phyloP scores from a whole-genome alignment of 2,329 filamentous ascomycete genomes.

The Aureobasidium lini region DNA sequence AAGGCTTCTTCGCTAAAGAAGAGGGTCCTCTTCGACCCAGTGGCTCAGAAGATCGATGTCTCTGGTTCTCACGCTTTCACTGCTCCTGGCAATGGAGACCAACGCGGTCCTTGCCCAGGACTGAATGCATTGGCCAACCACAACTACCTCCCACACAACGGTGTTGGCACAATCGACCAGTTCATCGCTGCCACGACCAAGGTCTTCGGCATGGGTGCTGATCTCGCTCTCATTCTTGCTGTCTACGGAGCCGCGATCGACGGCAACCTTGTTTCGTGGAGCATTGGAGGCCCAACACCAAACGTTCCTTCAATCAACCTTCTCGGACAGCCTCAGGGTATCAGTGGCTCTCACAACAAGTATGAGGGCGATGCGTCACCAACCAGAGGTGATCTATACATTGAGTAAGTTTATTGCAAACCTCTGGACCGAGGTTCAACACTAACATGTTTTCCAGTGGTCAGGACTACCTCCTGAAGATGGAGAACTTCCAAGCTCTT shows the following conservation, averaged over 20 bases:
- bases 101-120: conserved; percentile 28
- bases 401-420: conserved; percentile 18
- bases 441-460: conserved; percentile 13
- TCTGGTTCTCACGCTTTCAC: conserved; percentile 23
- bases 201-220: conserved; percentile 29
- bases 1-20: conserved; percentile 3
- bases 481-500: conserved; percentile 24
- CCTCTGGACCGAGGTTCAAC: neutral
- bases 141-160: conserved; percentile 27
- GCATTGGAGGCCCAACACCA: conserved; percentile 22
- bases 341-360: conserved; percentile 26
- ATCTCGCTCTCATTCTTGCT: conserved; percentile 27
- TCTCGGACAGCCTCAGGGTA: conserved; percentile 20
- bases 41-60: conserved; percentile 24
- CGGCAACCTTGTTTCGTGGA: conserved; percentile 23
- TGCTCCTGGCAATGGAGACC: conserved; percentile 23
- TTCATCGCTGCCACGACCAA: conserved; percentile 24
- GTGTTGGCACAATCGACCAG: conserved; percentile 28
- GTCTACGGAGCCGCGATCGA: conserved; percentile 28
- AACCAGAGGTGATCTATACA: conserved; percentile 26
- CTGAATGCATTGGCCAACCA: conserved; percentile 29
- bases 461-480: conserved; percentile 21
- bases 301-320: conserved; percentile 17
- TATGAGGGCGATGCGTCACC: conserved; percentile 30
- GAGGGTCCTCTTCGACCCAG: conserved; percentile 24